Percentiles rank a stretch among this genome's conserved stretches.
Evolutionary conservation across 352 stramenopile species (phyloP).

Genomic region (Phytophthora aleatoria): DNA sequence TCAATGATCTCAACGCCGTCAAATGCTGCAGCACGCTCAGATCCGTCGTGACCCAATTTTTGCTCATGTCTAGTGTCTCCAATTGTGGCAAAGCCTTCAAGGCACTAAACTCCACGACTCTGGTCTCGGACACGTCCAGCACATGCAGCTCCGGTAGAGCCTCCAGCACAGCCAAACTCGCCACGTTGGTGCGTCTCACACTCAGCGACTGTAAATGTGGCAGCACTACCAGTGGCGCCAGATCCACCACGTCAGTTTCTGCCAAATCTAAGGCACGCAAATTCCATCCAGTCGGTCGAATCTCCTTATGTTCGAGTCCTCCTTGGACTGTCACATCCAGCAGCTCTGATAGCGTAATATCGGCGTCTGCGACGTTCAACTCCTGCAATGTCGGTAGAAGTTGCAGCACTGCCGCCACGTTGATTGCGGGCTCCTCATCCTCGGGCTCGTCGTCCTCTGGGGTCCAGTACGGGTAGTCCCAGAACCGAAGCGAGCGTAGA

Average conservation of each 20-base stretch:
- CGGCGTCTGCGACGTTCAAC: slow-evolving; percentile 42
- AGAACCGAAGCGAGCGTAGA: slow-evolving; percentile 44
- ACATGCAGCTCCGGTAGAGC: slow-evolving; percentile 31
- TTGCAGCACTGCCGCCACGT: slow-evolving; percentile 40
- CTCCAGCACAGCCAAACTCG: slow-evolving; percentile 33
- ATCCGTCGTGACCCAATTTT: slow-evolving; percentile 49
- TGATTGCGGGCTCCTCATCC: slow-evolving; percentile 41
- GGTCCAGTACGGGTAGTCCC: slow-evolving; percentile 46
- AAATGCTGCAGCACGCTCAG: slow-evolving; percentile 36
- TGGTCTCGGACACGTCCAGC: slow-evolving; percentile 52
- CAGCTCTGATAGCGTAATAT: slow-evolving; percentile 35
- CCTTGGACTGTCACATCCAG: slow-evolving; percentile 16
- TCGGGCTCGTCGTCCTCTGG: slow-evolving; percentile 22
- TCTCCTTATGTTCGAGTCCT: not conserved
- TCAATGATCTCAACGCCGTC: slow-evolving; percentile 37
- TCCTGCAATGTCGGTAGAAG: slow-evolving; percentile 40
- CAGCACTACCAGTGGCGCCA: slow-evolving; percentile 34
- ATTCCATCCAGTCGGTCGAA: slow-evolving; percentile 8
- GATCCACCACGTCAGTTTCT: slow-evolving; percentile 40
- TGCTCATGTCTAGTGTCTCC: slow-evolving; percentile 50
- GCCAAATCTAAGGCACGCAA: slow-evolving; percentile 38
- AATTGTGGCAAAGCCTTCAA: slow-evolving; percentile 26
- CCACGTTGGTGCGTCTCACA: slow-evolving; percentile 41
- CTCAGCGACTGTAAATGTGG: slow-evolving; percentile 40
- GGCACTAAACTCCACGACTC: slow-evolving; percentile 43